Evolutionary conservation across 1,284 basidiomycete species (phyloP).

Genomic region (Porogramme epimiltina): DNA sequence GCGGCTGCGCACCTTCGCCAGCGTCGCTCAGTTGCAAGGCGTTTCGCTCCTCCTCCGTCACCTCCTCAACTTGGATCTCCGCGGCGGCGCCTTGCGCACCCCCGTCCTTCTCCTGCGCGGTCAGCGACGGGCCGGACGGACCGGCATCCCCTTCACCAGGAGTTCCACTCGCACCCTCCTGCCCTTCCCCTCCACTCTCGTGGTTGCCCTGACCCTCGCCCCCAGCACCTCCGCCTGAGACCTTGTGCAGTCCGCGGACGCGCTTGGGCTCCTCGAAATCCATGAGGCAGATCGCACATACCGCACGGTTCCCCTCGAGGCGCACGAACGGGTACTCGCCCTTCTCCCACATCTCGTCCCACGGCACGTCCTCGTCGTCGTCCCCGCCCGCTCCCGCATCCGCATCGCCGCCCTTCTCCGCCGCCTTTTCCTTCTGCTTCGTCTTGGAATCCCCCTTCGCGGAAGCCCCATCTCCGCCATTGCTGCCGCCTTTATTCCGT

Average conservation of each 20-base stretch:
- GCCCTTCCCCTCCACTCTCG: conserved; percentile 6
- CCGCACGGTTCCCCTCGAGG: conserved; percentile 76
- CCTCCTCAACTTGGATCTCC: conserved; percentile 40
- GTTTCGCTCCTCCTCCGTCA: conserved; percentile 41
- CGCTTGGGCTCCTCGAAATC: conserved; percentile 78
- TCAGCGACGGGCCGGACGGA: conserved; percentile 8
- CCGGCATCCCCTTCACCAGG: conserved; percentile 1
- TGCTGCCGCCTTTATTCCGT: conserved; percentile 23
- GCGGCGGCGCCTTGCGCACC: conserved; percentile 11
- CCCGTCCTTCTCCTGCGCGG: conserved; percentile 1
- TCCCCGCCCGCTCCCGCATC: conserved; percentile 15
- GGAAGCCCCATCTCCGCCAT: background rate
- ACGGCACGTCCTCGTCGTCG: conserved; percentile 40
- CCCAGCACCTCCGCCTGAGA: conserved; percentile 16
- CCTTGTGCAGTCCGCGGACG: conserved; percentile 30
- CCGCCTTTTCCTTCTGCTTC: conserved; percentile 8
- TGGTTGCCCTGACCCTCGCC: conserved; percentile 22
- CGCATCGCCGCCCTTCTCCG: conserved; percentile 17
- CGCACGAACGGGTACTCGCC: conserved; percentile 64
- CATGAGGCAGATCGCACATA: conserved; percentile 80
- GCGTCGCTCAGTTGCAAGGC: conserved; percentile 61
- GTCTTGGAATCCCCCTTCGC: no score
- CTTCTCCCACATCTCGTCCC: conserved; percentile 54
- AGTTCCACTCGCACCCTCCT: no score
- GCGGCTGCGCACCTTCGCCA: conserved; percentile 71